Conservation (phyloP, 768 basidiomycete species). For the Nidularia pulvinata region DNA sequence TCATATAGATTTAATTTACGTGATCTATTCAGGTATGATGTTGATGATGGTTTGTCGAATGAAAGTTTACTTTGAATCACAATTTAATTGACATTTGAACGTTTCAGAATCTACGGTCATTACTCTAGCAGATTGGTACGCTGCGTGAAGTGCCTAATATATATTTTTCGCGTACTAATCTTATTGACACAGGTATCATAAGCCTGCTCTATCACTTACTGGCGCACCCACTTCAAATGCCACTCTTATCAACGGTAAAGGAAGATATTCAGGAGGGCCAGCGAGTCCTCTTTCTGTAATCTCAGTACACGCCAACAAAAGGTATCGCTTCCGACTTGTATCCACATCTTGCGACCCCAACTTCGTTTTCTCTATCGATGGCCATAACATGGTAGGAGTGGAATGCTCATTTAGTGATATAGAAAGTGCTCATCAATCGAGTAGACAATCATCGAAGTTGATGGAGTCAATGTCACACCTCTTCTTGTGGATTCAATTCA, state of each 20-base stretch:
- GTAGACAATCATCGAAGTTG: slow-evolving; percentile 29
- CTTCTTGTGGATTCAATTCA: slow-evolving; percentile 34
- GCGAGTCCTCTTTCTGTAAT: not conserved
- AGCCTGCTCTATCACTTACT: not conserved
- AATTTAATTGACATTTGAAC: too few relatives aligned
- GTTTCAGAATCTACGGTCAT: not conserved
- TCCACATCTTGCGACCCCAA: slow-evolving; percentile 28
- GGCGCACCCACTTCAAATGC: not conserved
- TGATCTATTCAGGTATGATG: not conserved
- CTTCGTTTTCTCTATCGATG: slow-evolving; percentile 39
- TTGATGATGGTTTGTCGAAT: slow-evolving; percentile 36
- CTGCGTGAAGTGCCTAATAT: not conserved
- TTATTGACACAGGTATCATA: not conserved
- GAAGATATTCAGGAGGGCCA: not conserved
- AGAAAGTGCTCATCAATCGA: not conserved
- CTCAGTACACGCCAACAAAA: not conserved
- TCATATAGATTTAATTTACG: not conserved
- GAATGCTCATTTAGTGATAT: not conserved
- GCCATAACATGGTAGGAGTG: slow-evolving; percentile 15
- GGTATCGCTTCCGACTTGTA: too few relatives aligned
- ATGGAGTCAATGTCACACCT: slow-evolving; percentile 27
- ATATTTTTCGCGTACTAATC: not conserved
- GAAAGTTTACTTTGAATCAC: too few relatives aligned
- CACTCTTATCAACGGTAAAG: not conserved
- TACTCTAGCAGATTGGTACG: not conserved